phyloP scores from a whole-genome alignment of 495 filamentous ascomycete genomes.

The Hypomontagnella submonticulosa region DNA sequence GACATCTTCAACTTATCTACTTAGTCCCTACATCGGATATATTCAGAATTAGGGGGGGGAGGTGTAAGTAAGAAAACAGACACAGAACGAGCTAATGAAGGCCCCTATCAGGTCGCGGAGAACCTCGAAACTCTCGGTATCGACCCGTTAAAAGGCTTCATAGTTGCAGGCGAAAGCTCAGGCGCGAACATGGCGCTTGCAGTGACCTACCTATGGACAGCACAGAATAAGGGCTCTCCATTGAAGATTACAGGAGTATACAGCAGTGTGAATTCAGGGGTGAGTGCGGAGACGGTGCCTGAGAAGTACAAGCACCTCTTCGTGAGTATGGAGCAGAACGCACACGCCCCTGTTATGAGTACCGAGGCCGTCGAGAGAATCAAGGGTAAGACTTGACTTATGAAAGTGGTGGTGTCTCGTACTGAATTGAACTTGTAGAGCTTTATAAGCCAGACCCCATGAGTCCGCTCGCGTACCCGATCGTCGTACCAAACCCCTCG shows the following conservation, averaged over 20 bases:
- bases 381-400: conserved; percentile 1
- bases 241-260: conserved; percentile 57
- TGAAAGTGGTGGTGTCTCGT: too few species aligned
- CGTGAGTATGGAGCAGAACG: conserved; percentile 35
- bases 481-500: conserved; percentile 37
- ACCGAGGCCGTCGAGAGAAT: conserved; percentile 9
- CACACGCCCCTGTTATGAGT: conserved; percentile 7
- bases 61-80: neutral
- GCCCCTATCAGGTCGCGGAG: neutral
- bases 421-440: neutral
- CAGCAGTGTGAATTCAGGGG: conserved; percentile 49
- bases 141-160: conserved; percentile 55
- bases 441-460: conserved; percentile 10
- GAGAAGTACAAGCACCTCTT: conserved; percentile 35
- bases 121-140: conserved; percentile 42
- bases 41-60: neutral
- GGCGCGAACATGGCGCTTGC: conserved; percentile 59
- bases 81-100: neutral
- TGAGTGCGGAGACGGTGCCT: conserved; percentile 23
- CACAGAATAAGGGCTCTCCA: conserved; percentile 46
- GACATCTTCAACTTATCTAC: too few species aligned
- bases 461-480: conserved; percentile 18
- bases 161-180: conserved; percentile 61
- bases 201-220: conserved; percentile 49
- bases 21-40: too few species aligned